Evolutionary conservation across 768 basidiomycete genomes (phyloP), one percentile per base, ranked within the genome.

Genomic region (Suillus fuscotomentosus): DNA sequence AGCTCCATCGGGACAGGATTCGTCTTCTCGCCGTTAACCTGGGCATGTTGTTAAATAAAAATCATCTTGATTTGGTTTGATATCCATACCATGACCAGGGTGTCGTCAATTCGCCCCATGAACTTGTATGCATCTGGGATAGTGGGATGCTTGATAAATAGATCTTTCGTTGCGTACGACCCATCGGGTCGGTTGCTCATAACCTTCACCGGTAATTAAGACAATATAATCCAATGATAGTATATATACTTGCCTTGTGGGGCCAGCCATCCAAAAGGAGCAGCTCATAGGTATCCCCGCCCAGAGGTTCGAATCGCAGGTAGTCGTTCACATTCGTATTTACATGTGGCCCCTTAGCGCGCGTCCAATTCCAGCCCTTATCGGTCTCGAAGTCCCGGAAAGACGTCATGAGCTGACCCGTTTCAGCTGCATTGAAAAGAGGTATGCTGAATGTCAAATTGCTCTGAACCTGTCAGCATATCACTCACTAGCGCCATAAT

Each of bases 341-440:
- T 7, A 70, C 22, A 51, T 70, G 22, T 0, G 73, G 70, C 2
- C 72, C 70, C 38, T 72, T 74, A n/a, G 73, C 67, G 34, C 82
- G 79, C 50, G 82, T 70, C 81, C 82, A 87, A 67, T 83, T 84
- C 86, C 86, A 88, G 13, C 65, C 80, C 70, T 85, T 86, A 75
- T 87, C 85, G 5, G 67, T 75, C 5, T 71, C 71, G 62, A 81
- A 84, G 63, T 84, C 77, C 41, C 84, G 81, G 59, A 78, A 76
- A 14, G 83, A 85, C 59, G 80, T 83, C 72, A 84, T 76, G 20
- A 85, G 70, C 10, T 73, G 71, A 50, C 79, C 81, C 56, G 78
- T 78, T 69, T 81, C 65, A 5, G 64, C 71, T 68, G 31, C 39
- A 27, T 34, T 22, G 15, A 9, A 41, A 38, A 67, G 27, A 15